A percentile compares a stretch with the other conserved stretches of the same genome.
phyloP scores from a whole-genome alignment of 768 basidiomycete genomes.

The Lenzites betulinus region DNA sequence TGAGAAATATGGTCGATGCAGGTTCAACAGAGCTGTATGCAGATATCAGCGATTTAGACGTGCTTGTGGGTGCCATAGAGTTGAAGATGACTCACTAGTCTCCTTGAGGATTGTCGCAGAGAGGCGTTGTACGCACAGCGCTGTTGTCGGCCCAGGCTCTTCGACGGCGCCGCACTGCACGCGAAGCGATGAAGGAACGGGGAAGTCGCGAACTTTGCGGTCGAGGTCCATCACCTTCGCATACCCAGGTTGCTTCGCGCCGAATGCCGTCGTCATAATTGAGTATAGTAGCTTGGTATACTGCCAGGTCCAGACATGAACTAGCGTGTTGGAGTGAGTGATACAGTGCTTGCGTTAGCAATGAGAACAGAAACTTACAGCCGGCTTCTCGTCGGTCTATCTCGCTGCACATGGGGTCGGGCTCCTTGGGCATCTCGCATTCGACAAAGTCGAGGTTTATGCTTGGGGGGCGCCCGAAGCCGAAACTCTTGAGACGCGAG shows the following conservation, averaged over 20 bases:
- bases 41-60: background rate
- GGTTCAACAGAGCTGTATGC: constrained; percentile 54
- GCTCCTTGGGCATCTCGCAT: constrained; percentile 52
- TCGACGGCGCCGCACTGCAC: constrained; percentile 25
- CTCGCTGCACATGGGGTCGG: constrained; percentile 35
- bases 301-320: constrained; percentile 56
- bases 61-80: background rate
- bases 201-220: constrained; percentile 52
- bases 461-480: constrained; percentile 59
- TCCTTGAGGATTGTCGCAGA: constrained; percentile 31
- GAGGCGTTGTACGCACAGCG: constrained; percentile 24
- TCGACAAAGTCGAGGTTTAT: constrained; percentile 57
- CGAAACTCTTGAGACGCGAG: constrained; percentile 50
- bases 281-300: constrained; percentile 55
- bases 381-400: constrained; percentile 41
- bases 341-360: no score
- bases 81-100: constrained; percentile 26
- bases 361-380: constrained; percentile 38
- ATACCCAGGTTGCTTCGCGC: constrained; percentile 41
- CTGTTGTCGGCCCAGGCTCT: constrained; percentile 13
- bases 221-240: constrained; percentile 50
- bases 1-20: constrained; percentile 70
- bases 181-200: constrained; percentile 48
- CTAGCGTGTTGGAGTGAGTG: constrained; percentile 34
- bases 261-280: constrained; percentile 53